Percentiles rank a stretch among this genome's conserved stretches.
Conservation (phyloP, 78 protist species). For the Diacronema lutheri region DNA sequence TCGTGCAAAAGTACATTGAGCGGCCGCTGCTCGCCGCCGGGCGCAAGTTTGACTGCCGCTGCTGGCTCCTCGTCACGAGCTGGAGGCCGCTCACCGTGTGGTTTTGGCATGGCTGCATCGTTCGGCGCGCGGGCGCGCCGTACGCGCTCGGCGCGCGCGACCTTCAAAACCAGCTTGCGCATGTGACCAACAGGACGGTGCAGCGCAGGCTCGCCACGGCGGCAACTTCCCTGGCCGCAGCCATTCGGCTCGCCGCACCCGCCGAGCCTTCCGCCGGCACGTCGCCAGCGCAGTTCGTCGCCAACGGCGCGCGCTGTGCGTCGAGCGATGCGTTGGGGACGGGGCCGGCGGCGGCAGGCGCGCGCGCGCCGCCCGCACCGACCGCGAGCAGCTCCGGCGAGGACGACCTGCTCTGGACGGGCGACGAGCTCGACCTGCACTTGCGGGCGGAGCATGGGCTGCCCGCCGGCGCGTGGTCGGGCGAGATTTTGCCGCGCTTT, state of each 20-base stretch:
- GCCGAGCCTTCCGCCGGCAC: not conserved
- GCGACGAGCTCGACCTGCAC: not conserved
- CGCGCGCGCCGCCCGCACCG: not conserved
- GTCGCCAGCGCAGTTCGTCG: not conserved
- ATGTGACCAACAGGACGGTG: not conserved
- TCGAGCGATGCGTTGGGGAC: not conserved
- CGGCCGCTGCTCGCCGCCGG: conserved; percentile 48
- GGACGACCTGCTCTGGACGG: not conserved
- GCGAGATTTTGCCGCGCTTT: not conserved
- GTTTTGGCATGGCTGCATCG: not conserved
- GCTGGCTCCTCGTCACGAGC: conserved; percentile 51
- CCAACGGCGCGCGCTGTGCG: not conserved
- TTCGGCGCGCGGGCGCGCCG: not conserved
- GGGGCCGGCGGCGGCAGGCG: not conserved
- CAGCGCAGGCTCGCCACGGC: not conserved
- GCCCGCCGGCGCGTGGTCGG: not conserved
- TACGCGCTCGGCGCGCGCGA: not conserved
- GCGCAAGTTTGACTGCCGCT: conserved; percentile 66
- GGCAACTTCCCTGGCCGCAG: not conserved
- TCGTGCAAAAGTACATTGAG: conserved; percentile 61
- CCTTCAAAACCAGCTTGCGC: not conserved
- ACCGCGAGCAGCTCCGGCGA: too few species aligned
- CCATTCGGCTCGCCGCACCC: not conserved
- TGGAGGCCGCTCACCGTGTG: not conserved
- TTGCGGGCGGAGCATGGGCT: not conserved